phyloP scores from a whole-genome alignment of 352 stramenopile species.

The Globisporangium ultimum region DNA sequence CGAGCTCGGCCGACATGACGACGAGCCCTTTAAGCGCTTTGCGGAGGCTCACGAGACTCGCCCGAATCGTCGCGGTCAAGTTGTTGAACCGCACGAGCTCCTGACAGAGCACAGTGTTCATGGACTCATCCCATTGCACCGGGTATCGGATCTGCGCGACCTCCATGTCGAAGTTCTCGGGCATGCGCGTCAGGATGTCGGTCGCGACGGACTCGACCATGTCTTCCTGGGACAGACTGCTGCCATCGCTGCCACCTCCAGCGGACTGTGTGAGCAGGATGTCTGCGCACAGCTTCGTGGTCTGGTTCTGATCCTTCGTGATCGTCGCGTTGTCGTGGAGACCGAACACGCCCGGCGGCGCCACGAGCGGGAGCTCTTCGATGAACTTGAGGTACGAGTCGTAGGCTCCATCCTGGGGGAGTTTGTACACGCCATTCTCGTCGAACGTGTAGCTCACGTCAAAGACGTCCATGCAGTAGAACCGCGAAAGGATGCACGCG shows the following conservation, averaged over 20 bases:
- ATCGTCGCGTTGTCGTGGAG: conserved; percentile 94
- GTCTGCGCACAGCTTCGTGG: conserved; percentile 89
- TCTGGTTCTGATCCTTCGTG: conserved; percentile 94
- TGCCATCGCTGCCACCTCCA: conserved; percentile 54
- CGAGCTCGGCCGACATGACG: conserved; percentile 92
- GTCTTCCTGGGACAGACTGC: conserved; percentile 82
- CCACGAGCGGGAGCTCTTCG: conserved; percentile 84
- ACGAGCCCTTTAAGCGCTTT: conserved; percentile 92
- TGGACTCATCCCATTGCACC: conserved; percentile 90
- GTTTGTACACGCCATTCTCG: conserved; percentile 60
- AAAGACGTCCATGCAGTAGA: conserved; percentile 75
- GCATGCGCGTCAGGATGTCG: conserved; percentile 85
- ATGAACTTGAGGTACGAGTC: conserved; percentile 81
- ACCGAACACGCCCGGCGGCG: conserved; percentile 90
- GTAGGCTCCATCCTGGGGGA: conserved; percentile 73
- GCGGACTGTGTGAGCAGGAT: conserved; percentile 91
- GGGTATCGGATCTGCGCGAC: conserved; percentile 90
- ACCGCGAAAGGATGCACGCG: conserved; percentile 65
- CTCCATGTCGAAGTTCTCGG: conserved; percentile 92
- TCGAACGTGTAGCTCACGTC: conserved; percentile 63
- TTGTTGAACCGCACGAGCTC: conserved; percentile 94
- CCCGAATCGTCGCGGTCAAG: conserved; percentile 85
- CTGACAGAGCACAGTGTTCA: conserved; percentile 94
- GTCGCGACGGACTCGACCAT: conserved; percentile 84
- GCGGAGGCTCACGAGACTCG: conserved; percentile 79